Conservation (phyloP, 169 alveolate species). For the Hepatocystis sp. region DNA sequence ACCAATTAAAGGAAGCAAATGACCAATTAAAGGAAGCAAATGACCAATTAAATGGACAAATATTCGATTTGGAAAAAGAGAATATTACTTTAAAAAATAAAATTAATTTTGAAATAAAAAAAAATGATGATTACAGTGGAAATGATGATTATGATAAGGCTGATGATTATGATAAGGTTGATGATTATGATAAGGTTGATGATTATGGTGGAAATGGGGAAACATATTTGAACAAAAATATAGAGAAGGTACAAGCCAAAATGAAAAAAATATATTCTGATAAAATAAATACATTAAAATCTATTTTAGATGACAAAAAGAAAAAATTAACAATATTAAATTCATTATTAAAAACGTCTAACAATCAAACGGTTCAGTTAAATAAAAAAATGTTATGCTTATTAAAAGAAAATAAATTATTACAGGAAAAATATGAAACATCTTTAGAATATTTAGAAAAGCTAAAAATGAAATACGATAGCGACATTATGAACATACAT, state of each 20-base stretch:
- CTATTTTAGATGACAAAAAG: constrained; percentile 48
- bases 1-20: constrained; percentile 13
- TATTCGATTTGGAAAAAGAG: constrained; percentile 36
- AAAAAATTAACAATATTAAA: constrained; percentile 37
- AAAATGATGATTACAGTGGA: neutral
- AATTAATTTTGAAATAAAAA: neutral
- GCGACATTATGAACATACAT: constrained; percentile 7
- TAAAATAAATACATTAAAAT: constrained; percentile 37
- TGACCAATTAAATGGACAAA: too few relatives aligned
- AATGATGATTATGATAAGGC: too few relatives aligned
- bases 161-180: too few relatives aligned
- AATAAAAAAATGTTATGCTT: constrained; percentile 28
- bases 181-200: too few relatives aligned
- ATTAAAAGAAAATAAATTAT: constrained; percentile 52
- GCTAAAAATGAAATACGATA: constrained; percentile 40
- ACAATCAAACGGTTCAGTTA: constrained; percentile 42
- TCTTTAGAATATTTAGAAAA: constrained; percentile 43
- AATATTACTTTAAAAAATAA: constrained; percentile 17
- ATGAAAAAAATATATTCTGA: constrained; percentile 35
- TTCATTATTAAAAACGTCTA: constrained; percentile 56
- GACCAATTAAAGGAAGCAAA: constrained; percentile 26
- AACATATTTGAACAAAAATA: too few relatives aligned
- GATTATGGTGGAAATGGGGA: too few relatives aligned
- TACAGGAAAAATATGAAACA: constrained; percentile 61
- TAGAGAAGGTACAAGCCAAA: constrained; percentile 24